Base-by-base conservation (phyloP, 495 filamentous ascomycete species). In the Penicillium mononematosum region DNA sequence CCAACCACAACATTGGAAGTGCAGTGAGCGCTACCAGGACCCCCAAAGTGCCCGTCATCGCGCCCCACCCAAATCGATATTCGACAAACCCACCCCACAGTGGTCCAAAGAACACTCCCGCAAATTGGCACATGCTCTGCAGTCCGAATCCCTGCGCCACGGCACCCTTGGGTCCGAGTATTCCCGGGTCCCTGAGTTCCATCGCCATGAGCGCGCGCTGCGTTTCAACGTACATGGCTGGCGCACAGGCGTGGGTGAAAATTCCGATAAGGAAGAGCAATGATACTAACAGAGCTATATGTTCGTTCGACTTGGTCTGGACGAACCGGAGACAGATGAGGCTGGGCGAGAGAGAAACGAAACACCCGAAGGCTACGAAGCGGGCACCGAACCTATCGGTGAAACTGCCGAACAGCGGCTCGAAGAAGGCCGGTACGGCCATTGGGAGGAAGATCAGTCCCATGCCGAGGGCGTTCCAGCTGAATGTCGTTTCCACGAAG, bases 401-500 rank as follows among this genome's bases (percentile, higher is more conserved):
- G 10, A 85, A 66, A 24, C 58, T 61, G 17, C 90, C 72, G 32
- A 86, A 76, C 6, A 88, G 47, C 0, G 90, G 89, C 1, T 84
- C 81, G 20, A 83, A 56, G 56, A 93, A 82, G 3, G 82, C 79
- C 0, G 88, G 87, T 11, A 88, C 60, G 47, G 87, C 82, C 31
- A 90, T 55, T 7, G 87, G 81, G 3, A 92, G 78, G 68, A 92
- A 92, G 16, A 90, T 74, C 14, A 93, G 68, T 1, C 88, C 90
- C 24, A 87, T 88, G 12, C 85, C 87, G 0, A 81, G 79, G 3
- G 88, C 81, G 25, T 78, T 77, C 85, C 87, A 94, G 54, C 73
- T 59, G 59, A 91, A 92, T 4, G 72, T 79, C 0, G 74, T 66
- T 56, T 84, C 76, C 7, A 89, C 85, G 58, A 84, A 86, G 7